Evolutionary conservation across 768 basidiomycete genomes (phyloP).

Genomic region (Mycena alexandri): DNA sequence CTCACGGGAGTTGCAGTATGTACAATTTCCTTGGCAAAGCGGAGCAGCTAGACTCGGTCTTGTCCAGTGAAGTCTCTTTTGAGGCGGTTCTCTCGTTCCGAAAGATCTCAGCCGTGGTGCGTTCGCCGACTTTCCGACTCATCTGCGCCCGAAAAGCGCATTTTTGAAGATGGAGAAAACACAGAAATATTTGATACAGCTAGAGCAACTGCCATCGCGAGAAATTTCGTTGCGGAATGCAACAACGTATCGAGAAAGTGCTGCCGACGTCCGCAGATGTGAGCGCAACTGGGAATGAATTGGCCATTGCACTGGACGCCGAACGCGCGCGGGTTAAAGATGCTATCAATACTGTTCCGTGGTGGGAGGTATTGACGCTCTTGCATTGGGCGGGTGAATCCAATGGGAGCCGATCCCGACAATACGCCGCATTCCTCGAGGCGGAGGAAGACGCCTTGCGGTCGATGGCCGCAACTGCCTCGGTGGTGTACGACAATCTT

Average conservation of each 20-base stretch:
- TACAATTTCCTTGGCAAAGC: no score
- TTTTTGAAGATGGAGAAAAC: no score
- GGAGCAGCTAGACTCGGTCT: no score
- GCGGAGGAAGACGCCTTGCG: neutral
- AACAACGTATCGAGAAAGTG: neutral
- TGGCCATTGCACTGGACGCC: neutral
- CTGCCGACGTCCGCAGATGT: neutral
- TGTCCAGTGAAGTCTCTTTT: no score
- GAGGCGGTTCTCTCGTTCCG: no score
- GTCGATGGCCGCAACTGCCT: neutral
- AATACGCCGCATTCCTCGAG: neutral
- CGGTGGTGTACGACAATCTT: neutral
- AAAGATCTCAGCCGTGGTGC: no score
- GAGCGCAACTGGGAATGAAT: neutral
- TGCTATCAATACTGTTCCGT: neutral
- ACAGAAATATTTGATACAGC: no score
- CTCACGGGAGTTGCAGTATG: no score
- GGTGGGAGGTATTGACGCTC: slow-evolving; percentile 5
- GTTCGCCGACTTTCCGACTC: no score
- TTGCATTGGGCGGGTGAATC: neutral
- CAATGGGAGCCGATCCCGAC: neutral
- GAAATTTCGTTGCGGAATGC: no score
- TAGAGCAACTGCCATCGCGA: no score
- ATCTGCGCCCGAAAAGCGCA: no score
- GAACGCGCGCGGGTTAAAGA: neutral